Percentiles rank a stretch among this genome's conserved stretches.
phyloP scores from a whole-genome alignment of 2,329 filamentous ascomycete genomes.

The Cladosporium phlei region DNA sequence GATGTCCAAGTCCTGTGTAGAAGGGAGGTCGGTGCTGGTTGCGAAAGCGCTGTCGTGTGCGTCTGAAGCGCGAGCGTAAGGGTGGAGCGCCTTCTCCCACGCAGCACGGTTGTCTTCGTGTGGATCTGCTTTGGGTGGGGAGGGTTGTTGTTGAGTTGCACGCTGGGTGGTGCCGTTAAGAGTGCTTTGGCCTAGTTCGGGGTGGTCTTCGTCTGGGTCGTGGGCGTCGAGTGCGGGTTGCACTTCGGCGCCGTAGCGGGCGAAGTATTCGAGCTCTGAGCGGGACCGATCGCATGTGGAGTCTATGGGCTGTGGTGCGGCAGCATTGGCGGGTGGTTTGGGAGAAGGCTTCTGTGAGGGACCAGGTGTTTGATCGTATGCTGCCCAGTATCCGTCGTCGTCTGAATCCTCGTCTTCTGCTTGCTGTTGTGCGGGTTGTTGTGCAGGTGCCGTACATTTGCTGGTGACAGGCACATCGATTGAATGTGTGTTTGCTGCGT shows the following conservation, averaged over 20 bases:
- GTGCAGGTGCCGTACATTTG: constrained; percentile 20
- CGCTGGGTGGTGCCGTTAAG: constrained; percentile 41
- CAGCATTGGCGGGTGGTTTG: constrained; percentile 43
- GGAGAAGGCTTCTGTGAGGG: constrained; percentile 60
- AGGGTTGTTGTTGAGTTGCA: background rate
- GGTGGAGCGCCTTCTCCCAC: constrained; percentile 14
- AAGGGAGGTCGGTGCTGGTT: constrained; percentile 50
- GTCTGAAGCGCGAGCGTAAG: constrained; percentile 11
- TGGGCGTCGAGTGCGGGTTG: constrained; percentile 77
- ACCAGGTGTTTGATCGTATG: constrained; percentile 67
- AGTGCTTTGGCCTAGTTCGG: constrained; percentile 47
- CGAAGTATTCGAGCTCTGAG: constrained; percentile 67
- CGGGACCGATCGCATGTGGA: constrained; percentile 20
- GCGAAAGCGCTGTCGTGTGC: constrained; percentile 36
- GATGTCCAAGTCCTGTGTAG: constrained; percentile 40
- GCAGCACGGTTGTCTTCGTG: constrained; percentile 7
- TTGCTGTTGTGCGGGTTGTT: constrained; percentile 9
- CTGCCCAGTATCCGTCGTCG: constrained; percentile 75
- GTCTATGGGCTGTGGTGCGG: constrained; percentile 7
- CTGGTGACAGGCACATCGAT: constrained; percentile 13
- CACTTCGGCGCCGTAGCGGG: constrained; percentile 67
- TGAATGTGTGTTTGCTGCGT: constrained; percentile 24
- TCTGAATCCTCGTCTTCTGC: constrained; percentile 51
- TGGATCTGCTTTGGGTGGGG: background rate
- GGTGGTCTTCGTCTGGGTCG: constrained; percentile 67